Conservation (phyloP, 345 rosid genomes). For the Arabidopsis thaliana region TAIR10.1 NC_003074.8:7163001-7163500, state of each 20-base stretch:
- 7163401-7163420: slow-evolving; percentile 56
- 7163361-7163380: slow-evolving; percentile 12
- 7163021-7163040: slow-evolving; percentile 66
- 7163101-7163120: slow-evolving; percentile 44
- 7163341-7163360: slow-evolving; percentile 2
- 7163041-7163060: slow-evolving; percentile 79
- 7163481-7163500: slow-evolving; percentile 68
- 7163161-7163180: slow-evolving; percentile 63
- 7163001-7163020: slow-evolving; percentile 52
- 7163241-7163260: slow-evolving; percentile 53
- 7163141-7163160: slow-evolving; percentile 72
- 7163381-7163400: slow-evolving; percentile 49
- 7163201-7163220: slow-evolving; percentile 8
- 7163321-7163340: slow-evolving; percentile 31
- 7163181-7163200: slow-evolving; percentile 54
- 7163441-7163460: slow-evolving; percentile 44
- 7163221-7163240: slow-evolving; percentile 51
- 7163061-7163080: slow-evolving; percentile 57
- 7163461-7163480: slow-evolving; percentile 42
- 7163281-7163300: slow-evolving; percentile 31
- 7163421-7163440: slow-evolving; percentile 37
- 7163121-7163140: slow-evolving; percentile 78
- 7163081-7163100: slow-evolving; percentile 46
- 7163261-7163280: slow-evolving; percentile 46
- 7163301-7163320: slow-evolving; percentile 42